phyloP scores from a whole-genome alignment of 2,329 filamentous ascomycete genomes.

The Coleophoma crateriformis region DNA sequence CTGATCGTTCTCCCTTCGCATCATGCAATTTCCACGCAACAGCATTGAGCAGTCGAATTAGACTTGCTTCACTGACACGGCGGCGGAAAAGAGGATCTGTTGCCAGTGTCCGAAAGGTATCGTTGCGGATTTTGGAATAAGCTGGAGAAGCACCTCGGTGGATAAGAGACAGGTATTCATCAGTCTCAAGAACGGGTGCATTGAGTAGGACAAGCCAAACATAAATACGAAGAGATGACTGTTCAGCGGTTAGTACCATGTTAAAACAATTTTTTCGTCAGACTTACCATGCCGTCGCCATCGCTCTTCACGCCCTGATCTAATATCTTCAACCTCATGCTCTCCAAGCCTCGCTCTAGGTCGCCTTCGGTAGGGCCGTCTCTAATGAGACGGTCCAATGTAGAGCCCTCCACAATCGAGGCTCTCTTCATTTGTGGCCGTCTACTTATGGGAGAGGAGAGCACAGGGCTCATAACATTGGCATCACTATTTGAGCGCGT shows the following conservation, averaged over 20 bases:
- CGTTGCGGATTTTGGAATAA: constrained; percentile 96
- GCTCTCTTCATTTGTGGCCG: constrained; percentile 39
- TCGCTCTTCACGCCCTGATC: constrained; percentile 73
- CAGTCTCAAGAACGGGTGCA: constrained; percentile 76
- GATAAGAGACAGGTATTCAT: constrained; percentile 83
- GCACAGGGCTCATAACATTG: constrained; percentile 33
- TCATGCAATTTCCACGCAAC: constrained; percentile 93
- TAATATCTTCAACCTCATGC: constrained; percentile 66
- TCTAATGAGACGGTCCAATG: constrained; percentile 70
- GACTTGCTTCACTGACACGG: constrained; percentile 88
- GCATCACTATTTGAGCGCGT: constrained; percentile 71
- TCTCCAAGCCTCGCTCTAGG: constrained; percentile 59
- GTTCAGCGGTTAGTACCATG: constrained; percentile 5
- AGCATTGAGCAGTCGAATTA: constrained; percentile 91
- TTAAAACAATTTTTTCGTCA: too few species aligned
- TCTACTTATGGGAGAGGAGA: constrained; percentile 32
- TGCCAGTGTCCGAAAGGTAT: constrained; percentile 93
- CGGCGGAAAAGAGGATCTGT: constrained; percentile 96
- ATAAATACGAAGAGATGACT: constrained; percentile 93
- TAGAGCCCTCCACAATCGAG: constrained; percentile 48
- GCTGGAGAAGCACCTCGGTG: constrained; percentile 91
- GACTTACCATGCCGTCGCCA: constrained; percentile 71
- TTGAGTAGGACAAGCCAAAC: constrained; percentile 94
- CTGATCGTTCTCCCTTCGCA: constrained; percentile 42
- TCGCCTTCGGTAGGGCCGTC: constrained; percentile 75